phyloP scores from a whole-genome alignment of 2,329 filamentous ascomycete genomes.

The Fusarium sp. region DNA sequence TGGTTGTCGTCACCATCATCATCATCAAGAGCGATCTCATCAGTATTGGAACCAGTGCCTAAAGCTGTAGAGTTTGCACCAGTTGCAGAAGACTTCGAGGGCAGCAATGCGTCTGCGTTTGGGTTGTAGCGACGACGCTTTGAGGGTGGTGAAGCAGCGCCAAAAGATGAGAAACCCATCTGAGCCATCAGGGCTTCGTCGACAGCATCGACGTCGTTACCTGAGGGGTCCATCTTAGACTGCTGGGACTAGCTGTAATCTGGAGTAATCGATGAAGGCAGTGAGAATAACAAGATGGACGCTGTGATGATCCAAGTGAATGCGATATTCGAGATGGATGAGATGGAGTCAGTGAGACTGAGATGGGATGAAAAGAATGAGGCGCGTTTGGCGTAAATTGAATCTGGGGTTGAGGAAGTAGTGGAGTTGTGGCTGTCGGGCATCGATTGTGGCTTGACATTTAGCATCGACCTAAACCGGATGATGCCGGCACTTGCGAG shows the following conservation, averaged over 20 bases:
- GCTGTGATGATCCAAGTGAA: neutral
- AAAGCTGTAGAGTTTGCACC: slow-evolving; percentile 55
- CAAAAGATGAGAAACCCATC: slow-evolving; percentile 81
- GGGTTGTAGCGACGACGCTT: slow-evolving; percentile 78
- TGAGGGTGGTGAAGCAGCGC: slow-evolving; percentile 63
- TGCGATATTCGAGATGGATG: slow-evolving; percentile 11
- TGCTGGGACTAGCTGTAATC: neutral
- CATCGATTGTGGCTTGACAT: slow-evolving; percentile 28
- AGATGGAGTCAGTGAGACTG: slow-evolving; percentile 7
- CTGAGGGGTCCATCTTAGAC: slow-evolving; percentile 14
- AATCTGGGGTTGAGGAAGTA: slow-evolving; percentile 45
- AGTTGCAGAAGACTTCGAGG: slow-evolving; percentile 48
- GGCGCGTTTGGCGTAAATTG: slow-evolving; percentile 28
- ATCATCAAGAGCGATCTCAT: slow-evolving; percentile 61
- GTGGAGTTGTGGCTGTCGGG: slow-evolving; percentile 37
- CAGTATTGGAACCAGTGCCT: slow-evolving; percentile 52
- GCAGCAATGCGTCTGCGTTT: slow-evolving; percentile 59
- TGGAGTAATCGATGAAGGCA: neutral
- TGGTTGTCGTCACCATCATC: slow-evolving; percentile 47
- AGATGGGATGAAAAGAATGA: slow-evolving; percentile 34
- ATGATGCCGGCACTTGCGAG: neutral
- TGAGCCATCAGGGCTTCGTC: slow-evolving; percentile 68
- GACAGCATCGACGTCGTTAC: slow-evolving; percentile 22
- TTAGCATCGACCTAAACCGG: neutral
- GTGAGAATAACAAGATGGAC: neutral